A percentile compares a stretch with the other conserved stretches of the same genome.
Conservation (phyloP, 2,329 filamentous ascomycete species). For the Parastagonospora avenae region DNA sequence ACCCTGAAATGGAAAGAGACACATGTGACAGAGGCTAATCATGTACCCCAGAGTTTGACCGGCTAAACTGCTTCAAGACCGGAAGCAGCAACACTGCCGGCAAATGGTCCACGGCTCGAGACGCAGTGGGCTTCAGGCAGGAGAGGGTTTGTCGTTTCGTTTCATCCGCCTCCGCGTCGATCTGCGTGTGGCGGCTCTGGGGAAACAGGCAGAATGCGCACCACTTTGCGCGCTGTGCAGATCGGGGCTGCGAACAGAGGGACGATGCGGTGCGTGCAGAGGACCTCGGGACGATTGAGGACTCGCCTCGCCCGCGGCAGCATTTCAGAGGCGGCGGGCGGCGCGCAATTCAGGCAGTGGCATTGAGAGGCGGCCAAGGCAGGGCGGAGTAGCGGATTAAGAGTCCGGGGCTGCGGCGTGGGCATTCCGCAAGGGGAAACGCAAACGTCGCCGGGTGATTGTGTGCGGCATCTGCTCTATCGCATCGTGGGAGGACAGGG, state of each 20-base stretch:
- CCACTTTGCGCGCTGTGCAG: conserved; percentile 3
- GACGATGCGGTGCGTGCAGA: background rate
- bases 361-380: background rate
- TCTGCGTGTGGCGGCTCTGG: conserved; percentile 3
- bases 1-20: conserved; percentile 32
- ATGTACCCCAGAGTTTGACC: conserved; percentile 41
- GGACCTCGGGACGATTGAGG: background rate
- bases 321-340: background rate
- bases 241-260: conserved; percentile 9
- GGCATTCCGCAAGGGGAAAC: conserved; percentile 20
- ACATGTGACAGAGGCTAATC: conserved; percentile 34
- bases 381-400: conserved; percentile 30
- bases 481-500: conserved; percentile 12
- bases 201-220: conserved; percentile 12
- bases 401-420: conserved; percentile 20
- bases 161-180: conserved; percentile 11
- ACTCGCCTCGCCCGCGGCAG: background rate
- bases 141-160: conserved; percentile 31
- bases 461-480: no score
- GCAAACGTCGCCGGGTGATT: conserved; percentile 24
- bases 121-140: conserved; percentile 13
- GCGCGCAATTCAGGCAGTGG: background rate
- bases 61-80: conserved; percentile 20
- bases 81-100: conserved; percentile 10
- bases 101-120: conserved; percentile 5